Percentiles rank a stretch among this genome's conserved stretches.
Conservation (phyloP, 139 green algal genomes). For the Chlorokybus atmophyticus region DNA sequence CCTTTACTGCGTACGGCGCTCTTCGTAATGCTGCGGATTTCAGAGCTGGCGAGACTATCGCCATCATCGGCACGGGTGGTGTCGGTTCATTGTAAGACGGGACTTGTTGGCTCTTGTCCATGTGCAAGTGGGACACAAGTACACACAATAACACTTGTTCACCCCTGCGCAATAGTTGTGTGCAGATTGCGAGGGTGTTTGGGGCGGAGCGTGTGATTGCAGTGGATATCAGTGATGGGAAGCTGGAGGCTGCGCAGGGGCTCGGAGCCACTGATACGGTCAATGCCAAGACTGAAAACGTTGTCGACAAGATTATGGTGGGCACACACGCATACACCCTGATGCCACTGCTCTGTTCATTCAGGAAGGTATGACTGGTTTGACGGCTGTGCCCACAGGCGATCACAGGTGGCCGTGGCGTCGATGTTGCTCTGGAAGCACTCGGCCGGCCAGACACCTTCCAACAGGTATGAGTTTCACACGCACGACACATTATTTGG, state of each 20-base stretch:
- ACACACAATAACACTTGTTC: too few species aligned
- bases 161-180: too few species aligned
- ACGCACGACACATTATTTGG: too few species aligned
- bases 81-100: slow-evolving; percentile 11
- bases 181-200: slow-evolving; percentile 16
- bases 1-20: slow-evolving; percentile 25
- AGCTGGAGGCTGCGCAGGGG: background rate
- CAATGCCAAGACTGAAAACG: slow-evolving; percentile 10
- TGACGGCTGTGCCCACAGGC: slow-evolving; percentile 8
- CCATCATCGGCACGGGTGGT: slow-evolving; percentile 19
- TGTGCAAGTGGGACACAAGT: too few species aligned
- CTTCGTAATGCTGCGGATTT: slow-evolving; percentile 17
- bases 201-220: slow-evolving; percentile 6
- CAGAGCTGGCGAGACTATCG: slow-evolving; percentile 9
- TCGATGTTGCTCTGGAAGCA: slow-evolving; percentile 20
- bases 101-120: background rate
- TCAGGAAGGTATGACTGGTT: too few species aligned
- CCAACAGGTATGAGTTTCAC: too few species aligned
- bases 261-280: slow-evolving; percentile 12
- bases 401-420: slow-evolving; percentile 9
- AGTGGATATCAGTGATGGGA: slow-evolving; percentile 7
- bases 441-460: slow-evolving; percentile 10
- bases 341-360: too few species aligned
- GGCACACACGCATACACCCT: too few species aligned
- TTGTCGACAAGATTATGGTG: slow-evolving; percentile 12